Conservation (phyloP, 2,329 filamentous ascomycete species). For the Trichophyton mentagrophytes region DNA sequence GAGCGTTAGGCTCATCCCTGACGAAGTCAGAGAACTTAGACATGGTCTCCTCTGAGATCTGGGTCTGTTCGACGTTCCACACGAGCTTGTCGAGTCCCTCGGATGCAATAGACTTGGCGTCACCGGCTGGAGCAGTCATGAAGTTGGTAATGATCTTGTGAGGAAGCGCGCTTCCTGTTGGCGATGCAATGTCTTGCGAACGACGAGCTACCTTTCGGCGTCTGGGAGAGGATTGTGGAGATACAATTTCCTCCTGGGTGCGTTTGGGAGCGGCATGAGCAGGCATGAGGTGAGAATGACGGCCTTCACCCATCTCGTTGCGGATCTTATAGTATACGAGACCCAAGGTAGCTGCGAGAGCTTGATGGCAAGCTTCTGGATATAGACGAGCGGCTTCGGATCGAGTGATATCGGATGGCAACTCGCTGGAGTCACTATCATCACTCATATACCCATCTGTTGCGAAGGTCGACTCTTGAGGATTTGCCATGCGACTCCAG, state of each 20-base stretch:
- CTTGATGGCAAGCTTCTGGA: constrained; percentile 30
- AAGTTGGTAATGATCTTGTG: constrained; percentile 6
- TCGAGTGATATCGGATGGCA: constrained; percentile 23
- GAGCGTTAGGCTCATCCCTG: constrained; percentile 23
- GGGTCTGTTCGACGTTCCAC: constrained; percentile 24
- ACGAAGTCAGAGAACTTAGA: constrained; percentile 28
- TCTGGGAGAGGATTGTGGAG: constrained; percentile 21
- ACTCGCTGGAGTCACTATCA: constrained; percentile 28
- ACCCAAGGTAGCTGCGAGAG: constrained; percentile 28
- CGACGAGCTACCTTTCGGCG: constrained; percentile 27
- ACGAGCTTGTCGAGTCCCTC: constrained; percentile 24
- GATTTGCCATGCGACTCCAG: constrained; percentile 25
- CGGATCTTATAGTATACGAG: constrained; percentile 32
- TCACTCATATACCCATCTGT: constrained; percentile 22
- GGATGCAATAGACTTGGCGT: constrained; percentile 22
- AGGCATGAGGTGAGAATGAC: constrained; percentile 16
- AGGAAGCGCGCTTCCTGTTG: background rate
- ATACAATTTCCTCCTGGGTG: constrained; percentile 24
- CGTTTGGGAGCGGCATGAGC: constrained; percentile 20
- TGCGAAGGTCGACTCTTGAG: constrained; percentile 18
- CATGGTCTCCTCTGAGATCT: constrained; percentile 28
- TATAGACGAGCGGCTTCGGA: constrained; percentile 25
- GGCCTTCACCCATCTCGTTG: constrained; percentile 28
- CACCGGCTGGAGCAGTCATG: constrained; percentile 12
- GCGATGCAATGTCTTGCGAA: constrained; percentile 19